Evolutionary conservation across 1,284 basidiomycete genomes (phyloP).

Genomic region (Flammula alnicola): DNA sequence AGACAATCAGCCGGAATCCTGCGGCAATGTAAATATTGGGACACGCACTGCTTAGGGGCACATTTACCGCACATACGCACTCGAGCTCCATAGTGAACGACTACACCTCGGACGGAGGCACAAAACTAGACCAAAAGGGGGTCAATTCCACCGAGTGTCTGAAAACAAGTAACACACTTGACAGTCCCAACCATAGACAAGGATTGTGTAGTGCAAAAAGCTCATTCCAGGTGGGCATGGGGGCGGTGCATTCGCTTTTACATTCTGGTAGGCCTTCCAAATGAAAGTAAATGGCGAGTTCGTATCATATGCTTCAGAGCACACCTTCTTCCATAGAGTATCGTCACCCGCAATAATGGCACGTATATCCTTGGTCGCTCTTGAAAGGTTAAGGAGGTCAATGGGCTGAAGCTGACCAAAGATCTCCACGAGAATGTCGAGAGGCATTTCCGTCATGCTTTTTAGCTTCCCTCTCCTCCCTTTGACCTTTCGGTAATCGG

Average conservation of each 20-base stretch:
- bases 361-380: conserved; percentile 26
- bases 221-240: conserved; percentile 22
- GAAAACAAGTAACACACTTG: conserved; percentile 10
- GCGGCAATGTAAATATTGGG: background rate
- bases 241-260: conserved; percentile 17
- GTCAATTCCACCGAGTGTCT: background rate
- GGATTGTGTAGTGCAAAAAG: conserved; percentile 24
- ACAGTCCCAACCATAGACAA: conserved; percentile 28
- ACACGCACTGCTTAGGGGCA: conserved; percentile 7
- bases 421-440: conserved; percentile 21
- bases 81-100: conserved; percentile 14
- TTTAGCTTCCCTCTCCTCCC: conserved; percentile 14
- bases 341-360: conserved; percentile 8
- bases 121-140: conserved; percentile 18
- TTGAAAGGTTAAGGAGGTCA: conserved; percentile 18
- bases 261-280: conserved; percentile 23
- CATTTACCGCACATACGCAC: conserved; percentile 19
- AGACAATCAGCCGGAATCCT: background rate
- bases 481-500: conserved; percentile 19
- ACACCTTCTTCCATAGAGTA: conserved; percentile 33
- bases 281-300: background rate
- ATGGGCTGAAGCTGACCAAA: conserved; percentile 19
- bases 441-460: conserved; percentile 18
- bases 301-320: too few species aligned
- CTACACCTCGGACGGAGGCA: conserved; percentile 4